Evolutionary conservation across 1,284 basidiomycete genomes (phyloP).

Genomic region (Volvariella volvacea): DNA sequence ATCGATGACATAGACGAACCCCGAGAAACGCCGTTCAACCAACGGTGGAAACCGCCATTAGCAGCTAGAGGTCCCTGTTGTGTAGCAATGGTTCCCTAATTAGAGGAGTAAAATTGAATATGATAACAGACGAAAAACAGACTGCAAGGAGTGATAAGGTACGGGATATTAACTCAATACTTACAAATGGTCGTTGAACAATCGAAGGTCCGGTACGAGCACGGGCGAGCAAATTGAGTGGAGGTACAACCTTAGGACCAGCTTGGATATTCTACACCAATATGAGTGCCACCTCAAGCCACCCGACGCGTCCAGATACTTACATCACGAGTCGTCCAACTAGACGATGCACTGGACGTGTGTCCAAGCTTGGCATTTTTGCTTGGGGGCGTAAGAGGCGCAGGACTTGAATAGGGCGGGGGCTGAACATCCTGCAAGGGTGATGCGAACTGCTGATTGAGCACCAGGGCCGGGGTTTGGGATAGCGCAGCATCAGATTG

Average conservation of each 20-base stretch:
- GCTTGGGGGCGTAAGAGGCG: slow-evolving; percentile 21
- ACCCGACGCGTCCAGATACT: background rate
- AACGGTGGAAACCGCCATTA: too few relatives aligned
- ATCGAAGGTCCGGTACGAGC: too few relatives aligned
- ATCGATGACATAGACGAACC: too few relatives aligned
- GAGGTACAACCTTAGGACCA: background rate
- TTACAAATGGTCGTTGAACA: too few relatives aligned
- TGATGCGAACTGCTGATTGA: slow-evolving; percentile 19
- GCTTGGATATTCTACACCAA: slow-evolving; percentile 20
- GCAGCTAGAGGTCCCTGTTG: too few relatives aligned
- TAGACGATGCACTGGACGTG: background rate
- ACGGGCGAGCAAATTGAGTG: background rate
- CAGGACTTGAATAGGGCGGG: slow-evolving; percentile 23
- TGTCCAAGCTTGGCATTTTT: slow-evolving; percentile 9
- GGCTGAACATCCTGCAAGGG: slow-evolving; percentile 23
- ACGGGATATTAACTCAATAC: too few relatives aligned
- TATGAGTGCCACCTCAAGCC: background rate
- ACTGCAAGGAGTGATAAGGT: too few relatives aligned
- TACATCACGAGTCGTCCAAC: slow-evolving; percentile 25
- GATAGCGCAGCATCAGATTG: background rate
- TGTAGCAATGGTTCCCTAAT: too few relatives aligned
- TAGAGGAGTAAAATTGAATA: too few relatives aligned
- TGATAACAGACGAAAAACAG: too few relatives aligned
- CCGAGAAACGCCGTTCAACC: too few relatives aligned
- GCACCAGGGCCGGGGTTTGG: slow-evolving; percentile 17